Conservation (phyloP, 805 yeast species). For the Teunomyces funiuensis region DNA sequence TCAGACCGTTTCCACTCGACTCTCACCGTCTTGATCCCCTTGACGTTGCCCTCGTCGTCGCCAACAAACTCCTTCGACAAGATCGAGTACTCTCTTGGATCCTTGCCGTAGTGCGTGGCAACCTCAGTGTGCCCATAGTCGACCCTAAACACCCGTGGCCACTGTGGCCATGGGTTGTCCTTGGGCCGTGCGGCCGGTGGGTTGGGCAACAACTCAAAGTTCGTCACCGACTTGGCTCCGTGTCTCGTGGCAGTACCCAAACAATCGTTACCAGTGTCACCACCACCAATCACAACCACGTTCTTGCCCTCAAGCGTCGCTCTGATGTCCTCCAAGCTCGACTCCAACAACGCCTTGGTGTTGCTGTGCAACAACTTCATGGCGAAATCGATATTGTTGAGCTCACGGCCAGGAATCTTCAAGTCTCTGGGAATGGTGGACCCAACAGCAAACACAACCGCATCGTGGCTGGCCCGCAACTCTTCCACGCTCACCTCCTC, state of each 20-base stretch:
- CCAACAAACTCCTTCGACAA: slow-evolving; percentile 94
- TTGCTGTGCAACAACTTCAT: slow-evolving; percentile 87
- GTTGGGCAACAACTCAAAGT: slow-evolving; percentile 91
- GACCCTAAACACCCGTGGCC: slow-evolving; percentile 97
- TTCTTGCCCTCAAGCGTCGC: slow-evolving; percentile 75
- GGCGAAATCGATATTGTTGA: slow-evolving; percentile 88
- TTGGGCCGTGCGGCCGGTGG: slow-evolving; percentile 84
- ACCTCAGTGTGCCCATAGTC: slow-evolving; percentile 98
- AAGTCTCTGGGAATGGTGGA: slow-evolving; percentile 96
- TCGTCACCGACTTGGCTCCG: slow-evolving; percentile 90
- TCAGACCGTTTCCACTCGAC: slow-evolving; percentile 98
- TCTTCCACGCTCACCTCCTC: slow-evolving; percentile 75
- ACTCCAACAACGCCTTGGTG: slow-evolving; percentile 85
- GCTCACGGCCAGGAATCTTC: slow-evolving; percentile 89
- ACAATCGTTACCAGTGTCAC: slow-evolving; percentile 99
- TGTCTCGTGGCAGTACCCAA: slow-evolving; percentile 96
- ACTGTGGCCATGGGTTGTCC: slow-evolving; percentile 99
- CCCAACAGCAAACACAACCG: slow-evolving; percentile 89
- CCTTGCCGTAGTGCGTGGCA: slow-evolving; percentile 90
- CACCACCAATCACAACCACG: slow-evolving; percentile 98
- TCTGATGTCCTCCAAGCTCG: slow-evolving; percentile 74
- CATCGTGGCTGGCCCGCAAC: slow-evolving; percentile 65
- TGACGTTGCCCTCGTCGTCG: slow-evolving; percentile 92
- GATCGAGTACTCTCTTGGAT: slow-evolving; percentile 95
- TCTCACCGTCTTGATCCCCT: slow-evolving; percentile 92